Evolutionary conservation across 768 basidiomycete genomes (phyloP).

Genomic region (Boletus sp.): DNA sequence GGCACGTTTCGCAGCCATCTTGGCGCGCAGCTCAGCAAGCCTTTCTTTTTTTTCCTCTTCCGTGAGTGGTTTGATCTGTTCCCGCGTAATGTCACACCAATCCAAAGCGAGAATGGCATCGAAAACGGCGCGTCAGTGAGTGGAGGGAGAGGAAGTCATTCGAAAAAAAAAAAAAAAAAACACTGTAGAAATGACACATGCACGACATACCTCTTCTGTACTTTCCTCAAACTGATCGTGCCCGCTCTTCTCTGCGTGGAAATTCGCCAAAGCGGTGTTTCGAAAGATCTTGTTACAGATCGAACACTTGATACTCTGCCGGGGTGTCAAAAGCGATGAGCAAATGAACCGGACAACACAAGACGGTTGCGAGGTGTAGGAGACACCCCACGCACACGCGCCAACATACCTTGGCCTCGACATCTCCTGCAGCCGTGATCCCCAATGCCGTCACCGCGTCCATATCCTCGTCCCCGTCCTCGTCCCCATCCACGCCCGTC

Average conservation of each 20-base stretch:
- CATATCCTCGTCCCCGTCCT: conserved; percentile 62
- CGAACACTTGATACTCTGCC: conserved; percentile 74
- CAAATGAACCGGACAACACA: not conserved
- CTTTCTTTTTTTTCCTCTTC: conserved; percentile 89
- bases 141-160: not conserved
- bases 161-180: not conserved
- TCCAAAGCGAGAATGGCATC: not conserved
- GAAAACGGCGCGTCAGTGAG: not conserved
- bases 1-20: conserved; percentile 78
- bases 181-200: not conserved
- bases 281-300: conserved; percentile 83
- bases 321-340: not conserved
- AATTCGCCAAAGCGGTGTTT: conserved; percentile 85
- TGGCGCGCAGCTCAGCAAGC: conserved; percentile 72
- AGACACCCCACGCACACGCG: too few relatives aligned
- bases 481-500: conserved; percentile 39
- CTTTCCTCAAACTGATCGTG: conserved; percentile 97
- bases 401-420: conserved; percentile 60
- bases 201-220: conserved; percentile 70
- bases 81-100: not conserved
- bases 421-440: conserved; percentile 35
- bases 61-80: conserved; percentile 86
- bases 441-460: conserved; percentile 61
- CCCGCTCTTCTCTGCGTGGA: conserved; percentile 92
- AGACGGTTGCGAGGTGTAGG: not conserved